These are phyloP conservation scores for Chlamydomonas sphaeroides DNA, from an alignment of 139 green algal genomes.

Conservation along the genomic window DNA sequence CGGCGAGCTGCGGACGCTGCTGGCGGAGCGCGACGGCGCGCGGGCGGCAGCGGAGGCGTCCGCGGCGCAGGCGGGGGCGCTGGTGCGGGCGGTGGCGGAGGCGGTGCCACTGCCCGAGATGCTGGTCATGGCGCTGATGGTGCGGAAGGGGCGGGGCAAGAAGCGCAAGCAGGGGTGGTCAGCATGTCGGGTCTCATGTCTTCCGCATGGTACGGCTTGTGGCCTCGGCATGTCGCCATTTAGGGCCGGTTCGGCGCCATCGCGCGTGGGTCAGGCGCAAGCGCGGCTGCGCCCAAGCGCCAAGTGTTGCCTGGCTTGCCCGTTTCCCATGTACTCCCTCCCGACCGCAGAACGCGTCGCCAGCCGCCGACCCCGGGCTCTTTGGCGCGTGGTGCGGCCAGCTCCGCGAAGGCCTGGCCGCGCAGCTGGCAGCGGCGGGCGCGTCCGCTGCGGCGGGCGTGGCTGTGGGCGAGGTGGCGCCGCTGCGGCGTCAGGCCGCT, in stretches of 20 bases:
- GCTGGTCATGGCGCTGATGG: slow-evolving; percentile 17
- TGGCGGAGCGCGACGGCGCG: neutral
- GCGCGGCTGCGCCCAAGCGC: no score
- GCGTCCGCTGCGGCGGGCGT: neutral
- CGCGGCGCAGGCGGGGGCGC: neutral
- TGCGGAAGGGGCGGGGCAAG: no score
- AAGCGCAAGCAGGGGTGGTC: no score
- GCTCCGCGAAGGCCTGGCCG: neutral
- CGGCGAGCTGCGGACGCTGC: neutral
- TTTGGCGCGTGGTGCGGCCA: slow-evolving; percentile 5
- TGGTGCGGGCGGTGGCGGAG: slow-evolving; percentile 14
- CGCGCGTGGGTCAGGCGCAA: no score
- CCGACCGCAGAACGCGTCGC: neutral
- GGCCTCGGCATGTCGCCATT: no score
- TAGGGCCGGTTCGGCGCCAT: neutral
- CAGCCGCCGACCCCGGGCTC: slow-evolving; percentile 2
- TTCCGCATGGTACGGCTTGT: no score
- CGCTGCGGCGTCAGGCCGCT: neutral
- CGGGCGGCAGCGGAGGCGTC: neutral
- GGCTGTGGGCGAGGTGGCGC: neutral
- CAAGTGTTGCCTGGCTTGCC: no score
- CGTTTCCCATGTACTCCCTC: no score
- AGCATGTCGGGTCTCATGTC: no score
- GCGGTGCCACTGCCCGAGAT: slow-evolving; percentile 15
- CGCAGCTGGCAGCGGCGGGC: neutral